Percentiles rank a stretch among this genome's conserved stretches.
Conservation (phyloP, 805 yeast species). For the Hanseniaspora guilliermondii region DNA sequence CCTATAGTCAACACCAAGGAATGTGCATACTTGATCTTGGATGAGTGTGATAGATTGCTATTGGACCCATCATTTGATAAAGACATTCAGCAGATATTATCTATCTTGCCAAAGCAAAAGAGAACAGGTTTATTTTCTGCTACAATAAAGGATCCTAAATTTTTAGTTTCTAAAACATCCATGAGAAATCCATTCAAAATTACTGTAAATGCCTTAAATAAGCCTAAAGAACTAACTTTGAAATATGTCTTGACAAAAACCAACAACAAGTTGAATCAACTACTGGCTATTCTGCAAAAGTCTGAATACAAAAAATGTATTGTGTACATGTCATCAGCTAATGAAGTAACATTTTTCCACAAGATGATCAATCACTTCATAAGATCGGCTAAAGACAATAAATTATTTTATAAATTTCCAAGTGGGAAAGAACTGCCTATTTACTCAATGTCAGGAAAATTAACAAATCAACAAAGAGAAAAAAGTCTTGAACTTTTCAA, state of each 20-base stretch:
- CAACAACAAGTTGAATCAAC: slow-evolving; percentile 44
- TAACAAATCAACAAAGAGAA: slow-evolving; percentile 65
- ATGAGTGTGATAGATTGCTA: slow-evolving; percentile 77
- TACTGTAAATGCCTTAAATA: slow-evolving; percentile 49
- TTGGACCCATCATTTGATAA: slow-evolving; percentile 63
- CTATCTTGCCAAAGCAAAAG: slow-evolving; percentile 72
- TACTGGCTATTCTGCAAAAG: slow-evolving; percentile 42
- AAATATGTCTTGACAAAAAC: slow-evolving; percentile 50
- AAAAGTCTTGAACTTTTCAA: slow-evolving; percentile 57
- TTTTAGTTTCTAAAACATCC: slow-evolving; percentile 70
- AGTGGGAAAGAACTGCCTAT: slow-evolving; percentile 30
- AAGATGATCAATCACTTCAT: slow-evolving; percentile 32
- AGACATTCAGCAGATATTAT: slow-evolving; percentile 56
- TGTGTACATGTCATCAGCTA: slow-evolving; percentile 87
- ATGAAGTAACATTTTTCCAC: slow-evolving; percentile 67
- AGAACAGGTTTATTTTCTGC: slow-evolving; percentile 92
- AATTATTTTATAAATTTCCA: slow-evolving; percentile 17
- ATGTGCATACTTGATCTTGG: slow-evolving; percentile 66
- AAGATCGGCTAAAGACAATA: slow-evolving; percentile 25
- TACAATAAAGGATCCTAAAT: slow-evolving; percentile 73
- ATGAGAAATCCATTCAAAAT: slow-evolving; percentile 86
- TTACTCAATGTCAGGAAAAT: slow-evolving; percentile 80
- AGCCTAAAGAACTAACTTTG: slow-evolving; percentile 55
- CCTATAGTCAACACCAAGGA: slow-evolving; percentile 49
- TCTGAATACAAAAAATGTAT: slow-evolving; percentile 64